Base-by-base conservation (phyloP, 805 yeast species). In the Debaryomyces maramus region DNA sequence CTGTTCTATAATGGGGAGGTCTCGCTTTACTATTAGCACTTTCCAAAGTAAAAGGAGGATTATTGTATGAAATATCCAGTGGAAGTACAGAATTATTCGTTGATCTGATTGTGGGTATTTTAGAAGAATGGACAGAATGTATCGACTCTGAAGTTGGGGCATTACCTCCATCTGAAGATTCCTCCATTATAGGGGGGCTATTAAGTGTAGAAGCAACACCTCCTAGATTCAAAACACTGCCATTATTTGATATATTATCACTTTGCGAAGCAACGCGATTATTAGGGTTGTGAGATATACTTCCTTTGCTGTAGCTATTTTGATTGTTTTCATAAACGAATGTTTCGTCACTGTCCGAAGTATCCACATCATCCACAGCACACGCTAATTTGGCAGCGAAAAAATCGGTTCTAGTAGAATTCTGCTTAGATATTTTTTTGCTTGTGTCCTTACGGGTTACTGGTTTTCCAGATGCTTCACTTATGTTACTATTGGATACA, bases 351-450 rank as follows among this genome's bases (percentile, higher is more conserved):
- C 89, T 81, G 58, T 90, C 97, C 23, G 90, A 83, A 29, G 85
- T 80, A 45, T 85, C 88, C 32, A 80, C 90, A 51, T 88, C 96
- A 47, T 85, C 95, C 3, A 91, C 95, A 1, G 98, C 98, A 40
- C 88, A 83, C 6, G 97, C 98, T 45, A 93, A 72, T 51, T 85
- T 86, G 0, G 98, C 97, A 7, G 97, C 98, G 61, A 93, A 93
- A 44, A 88, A 80, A 55, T 90, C 98, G 0, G 97, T 93, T 55
- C 89, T 77, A 6, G 95, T 81, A 3, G 88, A 77, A 46, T 73
- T 77, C 44, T 77, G 80, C 38, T 75, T 68, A 9, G 67, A 52
- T 9, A 58, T 53, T 24, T 58, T 58, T 45, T 63, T 66, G 21
- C 44, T 51, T 36, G 55, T 60, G 29, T 42, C 47, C 47, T 52